A percentile compares a stretch with the other conserved stretches of the same genome.
These are phyloP conservation scores for Biscogniauxia mediterranea DNA, from an alignment of 2,329 filamentous ascomycete species.

Conservation along the genomic window DNA sequence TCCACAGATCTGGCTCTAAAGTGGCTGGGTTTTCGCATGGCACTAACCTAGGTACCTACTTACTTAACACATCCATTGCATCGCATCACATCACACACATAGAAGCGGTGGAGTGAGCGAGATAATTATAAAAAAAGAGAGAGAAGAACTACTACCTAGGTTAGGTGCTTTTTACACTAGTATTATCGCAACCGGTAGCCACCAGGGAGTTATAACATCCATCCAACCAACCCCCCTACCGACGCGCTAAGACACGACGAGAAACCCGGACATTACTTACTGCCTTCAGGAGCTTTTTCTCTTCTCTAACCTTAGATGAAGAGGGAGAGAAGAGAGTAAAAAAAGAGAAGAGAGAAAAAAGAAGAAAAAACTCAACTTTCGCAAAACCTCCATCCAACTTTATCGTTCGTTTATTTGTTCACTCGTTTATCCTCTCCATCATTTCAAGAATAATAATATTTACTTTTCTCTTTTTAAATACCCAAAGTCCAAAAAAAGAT, in stretches of 20 bases:
- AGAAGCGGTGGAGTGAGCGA: too few species aligned
- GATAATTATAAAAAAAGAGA: too few species aligned
- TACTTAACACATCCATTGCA: too few species aligned
- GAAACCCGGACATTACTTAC: background rate
- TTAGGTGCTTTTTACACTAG: too few species aligned
- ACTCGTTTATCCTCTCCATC: background rate
- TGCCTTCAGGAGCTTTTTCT: background rate
- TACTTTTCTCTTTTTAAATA: background rate
- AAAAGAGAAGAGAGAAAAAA: too few species aligned
- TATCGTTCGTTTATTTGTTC: background rate
- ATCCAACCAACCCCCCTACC: background rate
- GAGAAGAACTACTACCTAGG: too few species aligned
- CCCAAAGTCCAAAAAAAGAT: background rate
- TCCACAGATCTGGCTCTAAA: too few species aligned
- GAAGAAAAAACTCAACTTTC: background rate
- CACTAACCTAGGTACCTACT: too few species aligned
- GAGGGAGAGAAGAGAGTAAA: too few species aligned
- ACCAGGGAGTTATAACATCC: background rate
- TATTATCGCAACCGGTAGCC: background rate
- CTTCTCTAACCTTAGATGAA: background rate
- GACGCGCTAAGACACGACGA: background rate
- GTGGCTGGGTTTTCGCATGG: too few species aligned
- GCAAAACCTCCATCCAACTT: background rate
- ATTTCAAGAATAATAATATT: background rate
- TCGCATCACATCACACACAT: too few species aligned